Conservation (phyloP, 495 filamentous ascomycete species). For the Cudoniella acicularis region DNA sequence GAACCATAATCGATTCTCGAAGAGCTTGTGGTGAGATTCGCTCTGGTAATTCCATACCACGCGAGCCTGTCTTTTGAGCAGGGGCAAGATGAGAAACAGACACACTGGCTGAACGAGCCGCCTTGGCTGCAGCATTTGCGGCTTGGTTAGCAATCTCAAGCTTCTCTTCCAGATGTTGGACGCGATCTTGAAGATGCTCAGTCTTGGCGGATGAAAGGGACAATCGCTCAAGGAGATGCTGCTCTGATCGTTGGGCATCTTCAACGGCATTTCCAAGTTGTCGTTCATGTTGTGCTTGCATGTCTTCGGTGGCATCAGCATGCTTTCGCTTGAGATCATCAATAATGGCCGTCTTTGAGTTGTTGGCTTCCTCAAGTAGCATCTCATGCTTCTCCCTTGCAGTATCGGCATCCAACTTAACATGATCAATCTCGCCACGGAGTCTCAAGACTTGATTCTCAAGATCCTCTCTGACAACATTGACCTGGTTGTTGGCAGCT, state of each 20-base stretch:
- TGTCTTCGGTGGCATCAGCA: constrained; percentile 65
- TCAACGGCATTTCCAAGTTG: constrained; percentile 66
- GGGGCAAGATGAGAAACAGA: constrained; percentile 26
- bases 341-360: constrained; percentile 58
- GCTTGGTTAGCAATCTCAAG: constrained; percentile 88
- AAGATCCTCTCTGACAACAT: constrained; percentile 70
- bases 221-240: constrained; percentile 65
- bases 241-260: constrained; percentile 66
- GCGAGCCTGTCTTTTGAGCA: constrained; percentile 38
- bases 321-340: constrained; percentile 66
- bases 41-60: constrained; percentile 60
- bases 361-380: constrained; percentile 70
- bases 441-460: constrained; percentile 68
- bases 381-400: constrained; percentile 69
- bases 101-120: constrained; percentile 27
- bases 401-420: constrained; percentile 69
- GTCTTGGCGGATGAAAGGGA: constrained; percentile 75
- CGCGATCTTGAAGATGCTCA: constrained; percentile 74
- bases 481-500: constrained; percentile 74
- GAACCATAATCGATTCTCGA: constrained; percentile 89
- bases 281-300: constrained; percentile 66
- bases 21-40: constrained; percentile 92
- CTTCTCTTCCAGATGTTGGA: constrained; percentile 80
- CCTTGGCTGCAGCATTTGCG: constrained; percentile 81
- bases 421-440: constrained; percentile 65